Evolutionary conservation across 2,329 filamentous ascomycete species (phyloP), one percentile per base, ranked within the genome.

Genomic region (Trichoderma sp.): DNA sequence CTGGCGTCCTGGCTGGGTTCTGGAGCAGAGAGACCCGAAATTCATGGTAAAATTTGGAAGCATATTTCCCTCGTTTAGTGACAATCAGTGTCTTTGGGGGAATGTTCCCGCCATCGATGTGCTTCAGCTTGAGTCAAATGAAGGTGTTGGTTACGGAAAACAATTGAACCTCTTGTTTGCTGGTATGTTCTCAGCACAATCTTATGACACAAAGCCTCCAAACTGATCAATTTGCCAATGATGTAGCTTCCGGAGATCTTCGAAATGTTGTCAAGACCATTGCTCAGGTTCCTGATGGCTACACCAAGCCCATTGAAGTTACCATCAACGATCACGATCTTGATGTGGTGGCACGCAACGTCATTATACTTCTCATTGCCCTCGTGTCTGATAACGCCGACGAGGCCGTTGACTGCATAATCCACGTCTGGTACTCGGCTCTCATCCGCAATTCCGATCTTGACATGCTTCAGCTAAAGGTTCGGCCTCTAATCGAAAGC

Each of bases 381-480:
- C 56, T 78, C n/a, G 27, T 73, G 1, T 53, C 73, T 3, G 63
- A 75, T 0, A 31, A 78, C n/a, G 45, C 53, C 3, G 56, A 77
- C 0, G 68, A 71, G 8, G 78, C 78, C 1, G 69, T 75, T 1
- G 76, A 78, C 33, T 76, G 69, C 71, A 79, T 79, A 9, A 76
- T 79, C 4, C 77, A 79, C 31, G 18, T 78, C 50, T 79, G 77
- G 78, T 79, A 79, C 31, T 79, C 77, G 7, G 74, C 78, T 5
- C 56, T 76, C 35, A 38, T 79, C 11, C 60, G 67, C 24, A 56
- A 72, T 31, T 76, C 73, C 1, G 53, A 78, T 66, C 62, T 76
- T 4, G 56, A 75, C 2, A 56, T 77, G 9, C 29, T 78, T 3
- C 75, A 76, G 6, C 18, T 24, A 4, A 24, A n/a, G 3, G 3